Evolutionary conservation across 2,329 filamentous ascomycete species (phyloP), one percentile per base, ranked within the genome.

Genomic region (Exophiala spinifera): DNA sequence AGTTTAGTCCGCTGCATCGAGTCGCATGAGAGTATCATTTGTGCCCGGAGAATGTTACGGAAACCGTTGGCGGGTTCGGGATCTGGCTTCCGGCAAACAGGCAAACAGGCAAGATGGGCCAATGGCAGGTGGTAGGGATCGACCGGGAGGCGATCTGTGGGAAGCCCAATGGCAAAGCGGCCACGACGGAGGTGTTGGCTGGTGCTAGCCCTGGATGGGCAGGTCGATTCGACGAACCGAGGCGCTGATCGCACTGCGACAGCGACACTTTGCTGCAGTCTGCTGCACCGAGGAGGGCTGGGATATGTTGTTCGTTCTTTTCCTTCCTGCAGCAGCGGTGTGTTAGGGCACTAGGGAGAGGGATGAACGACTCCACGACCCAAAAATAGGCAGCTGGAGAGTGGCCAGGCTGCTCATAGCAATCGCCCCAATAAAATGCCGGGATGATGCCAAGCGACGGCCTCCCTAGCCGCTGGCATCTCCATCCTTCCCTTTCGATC

Each of bases 1-100:
- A 50, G 23, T 37, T 49, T 56, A 46, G 49, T 44, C 34, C 36
- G 43, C 15, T 34, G 51, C 8, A 8, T 31, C 17, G 21, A 37
- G 15, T 23, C 21, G 20, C 42, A 44, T 11, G 42, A 44, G n/a
- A 44, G 42, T 25, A 44, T n/a, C 19, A 25, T 25, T n/a, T 44
- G n/a, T 28, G 10, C 13, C 5, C 42, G 13, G 8, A n/a, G 23
- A 8, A 44, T 44, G 42, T 23, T 44, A 44, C 42, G 6, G 20
- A 25, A 25, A 21, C 3, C 3, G 14, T 44, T n/a, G 42, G 19
- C 20, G 28, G 42, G 23, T 25, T 44, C 14, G 42, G 42, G 42
- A 44, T 44, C 42, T 44, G 42, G 21, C 21, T 44, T 25, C 42
- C 42, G 42, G 14, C 10, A n/a, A n/a, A 25, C 21, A 25, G 42